phyloP scores from a whole-genome alignment of 1,284 basidiomycete species.

The Leccinum griseonigrum region DNA sequence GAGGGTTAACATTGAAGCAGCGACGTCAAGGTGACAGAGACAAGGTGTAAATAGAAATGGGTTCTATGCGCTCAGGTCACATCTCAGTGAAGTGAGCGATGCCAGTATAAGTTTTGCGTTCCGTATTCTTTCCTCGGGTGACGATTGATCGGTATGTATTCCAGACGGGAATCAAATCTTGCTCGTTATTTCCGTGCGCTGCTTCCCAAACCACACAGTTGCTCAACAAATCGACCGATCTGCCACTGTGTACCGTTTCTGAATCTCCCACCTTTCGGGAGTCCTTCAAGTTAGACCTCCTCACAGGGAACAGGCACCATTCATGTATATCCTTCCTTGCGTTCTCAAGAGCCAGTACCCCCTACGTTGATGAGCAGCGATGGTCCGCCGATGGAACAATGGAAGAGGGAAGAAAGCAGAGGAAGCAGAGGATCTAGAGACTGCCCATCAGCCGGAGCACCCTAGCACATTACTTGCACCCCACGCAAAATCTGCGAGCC shows the following conservation, averaged over 20 bases:
- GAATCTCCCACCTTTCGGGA: conserved; percentile 38
- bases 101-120: conserved; percentile 58
- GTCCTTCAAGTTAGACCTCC: conserved; percentile 18
- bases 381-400: no score
- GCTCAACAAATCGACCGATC: conserved; percentile 64
- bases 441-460: conserved; percentile 11
- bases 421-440: conserved; percentile 21
- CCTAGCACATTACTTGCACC: conserved; percentile 31
- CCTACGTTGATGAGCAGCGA: conserved; percentile 36
- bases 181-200: conserved; percentile 84
- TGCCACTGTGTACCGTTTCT: conserved; percentile 69
- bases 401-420: conserved; percentile 33
- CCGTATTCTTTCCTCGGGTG: neutral
- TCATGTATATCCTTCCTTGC: conserved; percentile 81
- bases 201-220: conserved; percentile 91
- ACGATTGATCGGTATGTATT: neutral
- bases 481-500: conserved; percentile 12
- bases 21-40: conserved; percentile 10
- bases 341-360: conserved; percentile 56
- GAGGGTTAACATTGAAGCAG: conserved; percentile 71
- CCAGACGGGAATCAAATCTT: conserved; percentile 66
- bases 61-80: conserved; percentile 73
- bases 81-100: conserved; percentile 71
- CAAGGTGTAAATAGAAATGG: conserved; percentile 20
- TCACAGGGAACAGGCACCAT: conserved; percentile 38